Percentiles rank a stretch among this genome's conserved stretches.
These are phyloP conservation scores for Strobilomyces dryophilus DNA, from an alignment of 768 basidiomycete genomes.

Conservation along the genomic window DNA sequence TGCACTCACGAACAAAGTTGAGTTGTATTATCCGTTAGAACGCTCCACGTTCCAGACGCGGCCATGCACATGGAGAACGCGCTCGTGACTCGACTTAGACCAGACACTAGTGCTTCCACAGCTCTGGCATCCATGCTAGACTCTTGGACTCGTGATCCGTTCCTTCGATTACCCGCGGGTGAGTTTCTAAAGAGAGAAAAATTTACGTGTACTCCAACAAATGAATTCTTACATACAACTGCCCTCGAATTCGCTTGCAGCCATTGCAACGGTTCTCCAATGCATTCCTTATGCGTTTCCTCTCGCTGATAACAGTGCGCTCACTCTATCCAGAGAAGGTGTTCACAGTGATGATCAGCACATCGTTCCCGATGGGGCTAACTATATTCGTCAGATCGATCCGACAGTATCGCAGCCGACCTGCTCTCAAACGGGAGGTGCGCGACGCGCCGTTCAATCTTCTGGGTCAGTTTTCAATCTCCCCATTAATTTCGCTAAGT, in stretches of 20 bases:
- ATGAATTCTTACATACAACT: not conserved
- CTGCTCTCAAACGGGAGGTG: conserved; percentile 1
- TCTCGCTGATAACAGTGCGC: not conserved
- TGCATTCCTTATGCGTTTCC: not conserved
- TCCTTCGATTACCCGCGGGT: not conserved
- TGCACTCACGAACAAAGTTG: conserved; percentile 1
- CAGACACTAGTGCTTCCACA: not conserved
- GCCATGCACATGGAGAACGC: not conserved
- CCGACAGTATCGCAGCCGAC: conserved; percentile 19
- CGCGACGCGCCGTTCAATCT: conserved; percentile 16
- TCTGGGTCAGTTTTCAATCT: conserved; percentile 2
- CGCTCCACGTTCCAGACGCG: not conserved
- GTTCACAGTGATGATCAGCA: conserved; percentile 10
- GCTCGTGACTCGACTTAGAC: not conserved
- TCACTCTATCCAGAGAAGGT: conserved; percentile 2
- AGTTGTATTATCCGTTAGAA: not conserved
- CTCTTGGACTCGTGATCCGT: not conserved
- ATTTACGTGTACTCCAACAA: not conserved
- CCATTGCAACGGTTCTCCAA: not conserved
- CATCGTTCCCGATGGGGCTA: conserved; percentile 8
- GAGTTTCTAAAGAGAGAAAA: not conserved
- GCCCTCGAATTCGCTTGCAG: not conserved
- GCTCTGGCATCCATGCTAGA: not conserved
- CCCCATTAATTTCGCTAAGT: conserved; percentile 5
- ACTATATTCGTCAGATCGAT: conserved; percentile 12